Base-by-base conservation (phyloP, 345 rosid genomes). In the Psidium guajava region DNA sequence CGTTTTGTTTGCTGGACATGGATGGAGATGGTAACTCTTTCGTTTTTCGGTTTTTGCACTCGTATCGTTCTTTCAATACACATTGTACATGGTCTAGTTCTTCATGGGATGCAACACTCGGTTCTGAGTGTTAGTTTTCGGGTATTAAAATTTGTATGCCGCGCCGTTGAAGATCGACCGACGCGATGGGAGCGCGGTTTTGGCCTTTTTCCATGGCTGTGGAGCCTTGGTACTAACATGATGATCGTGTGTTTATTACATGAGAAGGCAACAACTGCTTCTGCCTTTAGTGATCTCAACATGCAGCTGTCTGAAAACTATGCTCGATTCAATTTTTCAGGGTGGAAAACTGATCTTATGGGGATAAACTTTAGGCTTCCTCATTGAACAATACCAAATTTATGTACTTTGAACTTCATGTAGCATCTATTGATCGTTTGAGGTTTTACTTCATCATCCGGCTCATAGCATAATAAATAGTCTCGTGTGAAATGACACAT, bases 1-100 rank as follows among this genome's bases (percentile, higher is more conserved):
- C 92, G 5, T 93, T 96, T 87, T 91, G 93, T 86, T 90, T 95
- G 27, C 88, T 94, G 15, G 98, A 95, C 91, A 93, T 83, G 88
- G 96, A 96, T 89, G 96, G 98, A 75, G 97, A 96, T 85, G 98
- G 98, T 96, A 88, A 50, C 28, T 25, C 54, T 24, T 24, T 69
- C 18, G 21, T 2, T 52, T 32, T 28, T 40, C 58, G 13, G 22
- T n/a, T 8, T 27, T 53, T 28, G 5, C 22, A 21, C 15, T 55
- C 32, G 25, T 82, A 5, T 82, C 6, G 21, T 28, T 21, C 18
- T 82, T 22, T 28, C 7, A 15, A 22, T 53, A n/a, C 52, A 52
- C 83, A 24, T 52, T 52, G 18, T 36, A 36, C 47, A 24, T 36
- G 47, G 9, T 69, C 47, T 18, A 36, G 12, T 11, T 69, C 77